Base-by-base conservation (phyloP, 2,329 filamentous ascomycete species). In the Trichoderma breve region DNA sequence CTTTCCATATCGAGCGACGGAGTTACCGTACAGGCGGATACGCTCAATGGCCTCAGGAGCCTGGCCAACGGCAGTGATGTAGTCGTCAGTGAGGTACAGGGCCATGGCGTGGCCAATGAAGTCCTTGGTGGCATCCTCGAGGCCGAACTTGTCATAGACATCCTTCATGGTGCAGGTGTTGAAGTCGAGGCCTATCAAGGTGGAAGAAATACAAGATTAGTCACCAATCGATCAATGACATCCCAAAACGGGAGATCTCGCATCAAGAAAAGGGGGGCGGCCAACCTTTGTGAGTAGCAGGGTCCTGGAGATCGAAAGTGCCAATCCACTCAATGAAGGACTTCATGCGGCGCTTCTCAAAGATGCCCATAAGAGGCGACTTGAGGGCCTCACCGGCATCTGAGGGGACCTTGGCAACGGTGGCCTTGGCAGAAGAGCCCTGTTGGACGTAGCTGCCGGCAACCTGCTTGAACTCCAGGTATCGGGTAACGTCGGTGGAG, bases 101-200 rank as follows among this genome's bases (percentile, higher is more conserved):
- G 96, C 96, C 96, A 99, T 99, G 78, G 95, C 94, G 84, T 99
- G 96, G 75, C 96, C 96, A 78, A 98, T 93, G 81, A 99, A 99
- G 84, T 99, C 96, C 78, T 93, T 91, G 76, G 96, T 99, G 72
- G 90, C 88, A 26, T 91, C 80, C 85, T 99, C 96, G 74, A 99
- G 92, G 72, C 94, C 93, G 78, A 97, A 99, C 83, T 98, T 98
- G 85, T 98, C 95, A 80, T 97, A 99, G 47, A 99, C 93, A n/a
- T 98, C 95, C 87, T 94, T 97, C 95, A 98, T 97, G 73, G 93
- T 95, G 85, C 88, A 91, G 73, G 84, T 88, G 79, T 87, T 86
- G 74, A 99, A 86, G 83, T 96, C 91, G 76, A 98, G 88, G 73
- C 95, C 95, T 95, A 75, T 9, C 26, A 61, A 18, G 30, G 21